A percentile compares a stretch with the other conserved stretches of the same genome.
Evolutionary conservation across 2,329 filamentous ascomycete species (phyloP).

Genomic region (Arthrobotrys conoides): DNA sequence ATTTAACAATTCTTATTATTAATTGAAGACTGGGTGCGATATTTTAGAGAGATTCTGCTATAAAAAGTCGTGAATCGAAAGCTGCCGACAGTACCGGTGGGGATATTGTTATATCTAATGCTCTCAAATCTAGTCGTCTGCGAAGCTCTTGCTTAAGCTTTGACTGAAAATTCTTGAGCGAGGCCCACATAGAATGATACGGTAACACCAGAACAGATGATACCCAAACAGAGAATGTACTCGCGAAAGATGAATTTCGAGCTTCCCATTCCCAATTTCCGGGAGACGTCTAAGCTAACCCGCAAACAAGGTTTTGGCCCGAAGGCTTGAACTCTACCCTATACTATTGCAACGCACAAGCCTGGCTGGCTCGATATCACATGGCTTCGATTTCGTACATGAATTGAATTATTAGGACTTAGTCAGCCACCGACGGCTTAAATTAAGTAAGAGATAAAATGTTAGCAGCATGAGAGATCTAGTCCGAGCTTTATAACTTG

Average conservation of each 20-base stretch:
- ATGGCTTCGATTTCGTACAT: too few species aligned
- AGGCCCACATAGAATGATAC: slow-evolving; percentile 18
- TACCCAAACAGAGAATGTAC: slow-evolving; percentile 46
- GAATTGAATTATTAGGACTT: too few species aligned
- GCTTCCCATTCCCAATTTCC: slow-evolving; percentile 39
- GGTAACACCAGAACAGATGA: neutral
- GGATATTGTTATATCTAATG: neutral
- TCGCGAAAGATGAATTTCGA: slow-evolving; percentile 50
- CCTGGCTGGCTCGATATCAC: neutral
- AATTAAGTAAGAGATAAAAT: too few species aligned
- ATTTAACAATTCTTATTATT: neutral
- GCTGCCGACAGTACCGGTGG: neutral
- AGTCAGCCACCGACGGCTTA: too few species aligned
- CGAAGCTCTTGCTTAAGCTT: neutral
- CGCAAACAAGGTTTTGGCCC: slow-evolving; percentile 26
- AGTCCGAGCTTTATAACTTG: too few species aligned
- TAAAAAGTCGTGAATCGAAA: neutral
- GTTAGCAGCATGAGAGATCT: too few species aligned
- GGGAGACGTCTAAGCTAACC: too few species aligned
- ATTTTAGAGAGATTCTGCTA: neutral
- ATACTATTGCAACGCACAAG: neutral
- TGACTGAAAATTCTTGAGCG: neutral
- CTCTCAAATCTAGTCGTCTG: neutral
- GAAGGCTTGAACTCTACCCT: slow-evolving; percentile 10
- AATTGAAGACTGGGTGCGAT: neutral